phyloP scores from a whole-genome alignment of 768 basidiomycete genomes.

The Arthromyces matolae region DNA sequence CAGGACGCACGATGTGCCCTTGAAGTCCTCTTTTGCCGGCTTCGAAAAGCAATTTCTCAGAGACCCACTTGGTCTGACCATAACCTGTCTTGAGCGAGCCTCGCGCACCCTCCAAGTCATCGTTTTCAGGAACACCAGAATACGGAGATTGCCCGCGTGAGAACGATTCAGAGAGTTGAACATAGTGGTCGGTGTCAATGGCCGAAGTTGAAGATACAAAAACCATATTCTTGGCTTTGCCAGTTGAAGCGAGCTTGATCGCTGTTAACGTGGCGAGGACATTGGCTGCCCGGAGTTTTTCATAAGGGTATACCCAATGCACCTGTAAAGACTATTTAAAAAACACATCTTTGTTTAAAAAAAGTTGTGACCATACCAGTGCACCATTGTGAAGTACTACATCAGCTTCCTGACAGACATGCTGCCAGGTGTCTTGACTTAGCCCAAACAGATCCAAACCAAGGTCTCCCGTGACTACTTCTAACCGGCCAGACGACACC shows the following conservation, averaged over 20 bases:
- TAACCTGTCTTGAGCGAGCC: conserved; percentile 82
- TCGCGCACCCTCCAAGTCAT: conserved; percentile 85
- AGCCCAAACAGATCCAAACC: conserved; percentile 74
- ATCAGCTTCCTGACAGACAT: conserved; percentile 70
- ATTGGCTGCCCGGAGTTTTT: conserved; percentile 86
- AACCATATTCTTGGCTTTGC: conserved; percentile 74
- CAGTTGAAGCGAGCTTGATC: conserved; percentile 70
- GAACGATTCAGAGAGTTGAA: conserved; percentile 76
- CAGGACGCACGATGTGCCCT: conserved; percentile 87
- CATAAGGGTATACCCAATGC: conserved; percentile 99
- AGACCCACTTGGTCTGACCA: conserved; percentile 98
- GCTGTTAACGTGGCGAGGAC: conserved; percentile 88
- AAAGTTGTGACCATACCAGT: conserved; percentile 52
- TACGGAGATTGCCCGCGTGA: conserved; percentile 35
- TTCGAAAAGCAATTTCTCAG: conserved; percentile 90
- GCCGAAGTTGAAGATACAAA: conserved; percentile 97
- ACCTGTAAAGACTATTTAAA: conserved; percentile 51
- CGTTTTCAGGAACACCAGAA: conserved; percentile 79
- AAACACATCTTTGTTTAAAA: background rate
- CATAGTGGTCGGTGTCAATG: conserved; percentile 88
- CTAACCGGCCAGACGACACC: conserved; percentile 62
- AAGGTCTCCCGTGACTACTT: conserved; percentile 84
- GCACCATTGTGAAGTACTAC: conserved; percentile 93
- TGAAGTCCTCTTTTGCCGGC: conserved; percentile 82
- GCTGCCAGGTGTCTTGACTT: conserved; percentile 56